Evolutionary conservation across 805 yeast genomes (phyloP).

Genomic region (Saturnispora silvae): DNA sequence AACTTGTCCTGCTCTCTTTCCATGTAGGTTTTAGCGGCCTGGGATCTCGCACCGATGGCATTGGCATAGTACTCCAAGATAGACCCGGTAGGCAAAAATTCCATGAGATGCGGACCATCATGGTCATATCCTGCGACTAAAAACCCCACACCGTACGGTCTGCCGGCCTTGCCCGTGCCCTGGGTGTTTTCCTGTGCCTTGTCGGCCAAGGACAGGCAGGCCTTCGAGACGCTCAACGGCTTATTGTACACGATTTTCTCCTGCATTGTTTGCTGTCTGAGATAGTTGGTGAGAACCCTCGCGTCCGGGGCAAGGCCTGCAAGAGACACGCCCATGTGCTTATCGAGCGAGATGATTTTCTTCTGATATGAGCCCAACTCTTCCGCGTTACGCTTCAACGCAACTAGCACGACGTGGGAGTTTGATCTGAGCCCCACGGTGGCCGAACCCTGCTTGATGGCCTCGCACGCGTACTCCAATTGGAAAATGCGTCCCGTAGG

Average conservation of each 20-base stretch:
- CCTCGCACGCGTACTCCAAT: slow-evolving; percentile 84
- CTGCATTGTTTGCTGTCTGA: slow-evolving; percentile 86
- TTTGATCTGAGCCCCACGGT: slow-evolving; percentile 88
- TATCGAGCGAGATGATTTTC: slow-evolving; percentile 84
- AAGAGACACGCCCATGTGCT: slow-evolving; percentile 87
- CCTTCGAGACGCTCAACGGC: slow-evolving; percentile 72
- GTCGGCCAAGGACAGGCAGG: slow-evolving; percentile 81
- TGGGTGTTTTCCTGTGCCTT: slow-evolving; percentile 97
- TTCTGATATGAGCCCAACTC: slow-evolving; percentile 95
- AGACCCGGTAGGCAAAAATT: slow-evolving; percentile 93
- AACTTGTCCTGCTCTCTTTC: slow-evolving; percentile 76
- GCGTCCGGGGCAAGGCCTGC: slow-evolving; percentile 99
- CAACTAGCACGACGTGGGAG: slow-evolving; percentile 83
- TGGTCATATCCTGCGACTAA: slow-evolving; percentile 86
- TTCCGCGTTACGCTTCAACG: slow-evolving; percentile 92
- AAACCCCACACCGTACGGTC: slow-evolving; percentile 98
- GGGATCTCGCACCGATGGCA: slow-evolving; percentile 97
- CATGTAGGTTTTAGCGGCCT: slow-evolving; percentile 92
- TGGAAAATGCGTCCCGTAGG: slow-evolving; percentile 91
- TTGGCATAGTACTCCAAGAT: slow-evolving; percentile 86
- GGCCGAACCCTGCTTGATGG: slow-evolving; percentile 96
- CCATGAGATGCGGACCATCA: slow-evolving; percentile 87
- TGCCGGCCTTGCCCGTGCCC: slow-evolving; percentile 66
- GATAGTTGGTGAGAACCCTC: slow-evolving; percentile 76
- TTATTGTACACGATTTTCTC: slow-evolving; percentile 78